phyloP scores from a whole-genome alignment of 73 alveolate species.

The Paramecium sexaurelia region DNA sequence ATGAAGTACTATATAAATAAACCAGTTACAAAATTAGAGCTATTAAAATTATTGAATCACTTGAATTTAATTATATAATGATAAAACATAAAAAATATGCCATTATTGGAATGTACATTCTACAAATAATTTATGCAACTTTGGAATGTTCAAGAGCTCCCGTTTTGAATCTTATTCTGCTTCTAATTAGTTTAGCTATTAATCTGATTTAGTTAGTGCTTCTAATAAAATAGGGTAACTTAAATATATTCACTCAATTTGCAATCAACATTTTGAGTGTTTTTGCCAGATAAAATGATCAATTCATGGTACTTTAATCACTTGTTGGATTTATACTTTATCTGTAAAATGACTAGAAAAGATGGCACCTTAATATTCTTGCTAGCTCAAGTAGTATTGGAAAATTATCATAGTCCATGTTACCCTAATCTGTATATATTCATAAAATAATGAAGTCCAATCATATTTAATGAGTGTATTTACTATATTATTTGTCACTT shows the following conservation, averaged over 20 bases:
- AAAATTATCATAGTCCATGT: conserved; percentile 34
- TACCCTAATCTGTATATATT: conserved; percentile 25
- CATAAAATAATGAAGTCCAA: neutral
- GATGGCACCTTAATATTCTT: neutral
- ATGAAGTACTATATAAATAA: conserved; percentile 11
- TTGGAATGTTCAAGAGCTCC: neutral
- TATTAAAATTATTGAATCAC: neutral
- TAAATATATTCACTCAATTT: neutral
- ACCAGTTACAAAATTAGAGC: conserved; percentile 42
- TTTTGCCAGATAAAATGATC: neutral
- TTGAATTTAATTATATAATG: neutral
- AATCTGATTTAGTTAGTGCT: neutral
- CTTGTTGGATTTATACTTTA: neutral
- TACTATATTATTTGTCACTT: neutral
- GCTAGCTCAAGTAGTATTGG: conserved; percentile 33
- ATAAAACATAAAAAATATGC: neutral
- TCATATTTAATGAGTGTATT: neutral
- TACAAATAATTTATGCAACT: neutral
- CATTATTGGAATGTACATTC: neutral
- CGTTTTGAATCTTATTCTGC: neutral
- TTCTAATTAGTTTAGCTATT: neutral
- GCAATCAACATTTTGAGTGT: neutral
- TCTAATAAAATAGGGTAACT: neutral
- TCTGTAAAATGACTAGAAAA: neutral
- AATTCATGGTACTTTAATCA: conserved; percentile 3